A percentile compares a stretch with the other conserved stretches of the same genome.
Conservation (phyloP, 176 grass and related monocot species). For the Phoenix dactylifera region DNA sequence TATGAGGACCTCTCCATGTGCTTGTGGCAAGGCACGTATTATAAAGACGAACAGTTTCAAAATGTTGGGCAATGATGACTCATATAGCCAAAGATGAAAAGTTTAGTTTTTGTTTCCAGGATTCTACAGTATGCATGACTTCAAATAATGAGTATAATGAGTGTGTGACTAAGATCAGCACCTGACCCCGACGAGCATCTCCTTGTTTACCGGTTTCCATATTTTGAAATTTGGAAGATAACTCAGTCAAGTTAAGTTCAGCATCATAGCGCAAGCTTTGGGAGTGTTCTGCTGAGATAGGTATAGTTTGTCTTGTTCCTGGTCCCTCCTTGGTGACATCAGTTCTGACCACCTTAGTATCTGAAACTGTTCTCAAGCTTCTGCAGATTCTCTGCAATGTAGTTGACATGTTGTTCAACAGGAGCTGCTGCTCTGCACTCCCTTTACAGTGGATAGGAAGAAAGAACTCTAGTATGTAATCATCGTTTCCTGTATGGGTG, state of each 20-base stretch:
- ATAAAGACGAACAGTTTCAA: no score
- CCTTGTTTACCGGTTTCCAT: background rate
- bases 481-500: conserved; percentile 35
- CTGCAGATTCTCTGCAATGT: conserved; percentile 40
- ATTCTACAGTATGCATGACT: no score
- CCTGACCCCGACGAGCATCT: conserved; percentile 5
- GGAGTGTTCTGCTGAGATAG: conserved; percentile 20
- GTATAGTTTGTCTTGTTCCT: conserved; percentile 12
- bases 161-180: background rate
- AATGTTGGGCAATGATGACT: no score
- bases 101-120: no score
- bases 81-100: no score
- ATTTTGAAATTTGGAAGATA: background rate
- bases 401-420: conserved; percentile 37
- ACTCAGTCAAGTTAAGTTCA: conserved; percentile 1
- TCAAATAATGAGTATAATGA: no score
- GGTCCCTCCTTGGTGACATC: conserved; percentile 15
- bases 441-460: conserved; percentile 44
- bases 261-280: conserved; percentile 1
- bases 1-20: no score
- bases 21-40: no score
- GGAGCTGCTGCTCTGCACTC: conserved; percentile 32
- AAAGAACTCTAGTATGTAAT: conserved; percentile 63
- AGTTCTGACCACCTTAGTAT: conserved; percentile 28
- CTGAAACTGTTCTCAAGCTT: conserved; percentile 50